Evolutionary conservation across 2,329 filamentous ascomycete species (phyloP).

Genomic region (Rosellinia necatrix): DNA sequence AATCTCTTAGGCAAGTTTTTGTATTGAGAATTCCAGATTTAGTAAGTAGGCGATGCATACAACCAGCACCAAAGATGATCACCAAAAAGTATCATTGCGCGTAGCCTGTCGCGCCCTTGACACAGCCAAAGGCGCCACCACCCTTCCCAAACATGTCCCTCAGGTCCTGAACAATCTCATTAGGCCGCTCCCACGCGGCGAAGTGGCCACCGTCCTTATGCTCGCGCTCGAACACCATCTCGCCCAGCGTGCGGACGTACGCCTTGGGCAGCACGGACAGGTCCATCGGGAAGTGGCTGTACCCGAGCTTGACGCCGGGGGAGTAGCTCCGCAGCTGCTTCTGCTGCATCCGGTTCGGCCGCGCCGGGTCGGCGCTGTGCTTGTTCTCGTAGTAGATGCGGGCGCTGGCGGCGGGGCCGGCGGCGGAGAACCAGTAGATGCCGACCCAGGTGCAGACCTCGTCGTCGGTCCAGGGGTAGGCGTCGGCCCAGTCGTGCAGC

Average conservation of each 20-base stretch:
- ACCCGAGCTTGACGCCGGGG: conserved; percentile 44
- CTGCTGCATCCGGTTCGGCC: conserved; percentile 30
- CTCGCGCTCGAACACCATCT: conserved; percentile 60
- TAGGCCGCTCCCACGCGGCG: conserved; percentile 62
- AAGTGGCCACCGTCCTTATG: conserved; percentile 64
- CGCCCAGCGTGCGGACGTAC: conserved; percentile 63
- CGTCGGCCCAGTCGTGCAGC: conserved; percentile 75
- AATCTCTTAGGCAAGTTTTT: too few relatives aligned
- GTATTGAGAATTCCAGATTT: too few relatives aligned
- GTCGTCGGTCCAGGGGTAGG: conserved; percentile 74
- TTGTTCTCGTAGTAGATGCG: conserved; percentile 74
- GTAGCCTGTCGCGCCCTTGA: conserved; percentile 39
- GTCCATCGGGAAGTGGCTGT: conserved; percentile 64
- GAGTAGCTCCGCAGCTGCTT: conserved; percentile 36
- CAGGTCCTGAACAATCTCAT: conserved; percentile 57
- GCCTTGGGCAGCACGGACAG: conserved; percentile 56
- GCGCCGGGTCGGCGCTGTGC: conserved; percentile 43
- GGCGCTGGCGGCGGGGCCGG: conserved; percentile 68
- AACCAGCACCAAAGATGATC: not conserved
- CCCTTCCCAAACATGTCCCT: conserved; percentile 61
- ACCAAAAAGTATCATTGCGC: conserved; percentile 16
- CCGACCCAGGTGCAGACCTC: conserved; percentile 77
- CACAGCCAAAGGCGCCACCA: conserved; percentile 49
- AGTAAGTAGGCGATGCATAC: too few relatives aligned
- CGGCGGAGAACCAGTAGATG: conserved; percentile 72